These are phyloP conservation scores for Myxozyma geophila DNA, from an alignment of 805 yeast species.

Conservation along the genomic window DNA sequence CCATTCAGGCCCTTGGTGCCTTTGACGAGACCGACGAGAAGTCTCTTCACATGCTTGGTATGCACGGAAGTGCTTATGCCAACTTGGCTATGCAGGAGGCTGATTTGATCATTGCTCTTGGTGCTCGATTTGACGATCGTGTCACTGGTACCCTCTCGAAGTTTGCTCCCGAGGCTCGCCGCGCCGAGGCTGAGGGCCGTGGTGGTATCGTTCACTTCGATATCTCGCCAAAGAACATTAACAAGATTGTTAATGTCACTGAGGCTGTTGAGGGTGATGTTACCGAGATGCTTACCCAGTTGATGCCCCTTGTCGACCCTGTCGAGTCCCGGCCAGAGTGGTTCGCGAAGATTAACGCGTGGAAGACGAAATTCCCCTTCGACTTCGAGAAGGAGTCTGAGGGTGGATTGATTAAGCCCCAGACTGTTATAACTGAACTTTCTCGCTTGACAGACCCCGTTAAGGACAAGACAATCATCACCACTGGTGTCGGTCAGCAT, in stretches of 20 bases:
- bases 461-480: slow-evolving; percentile 76
- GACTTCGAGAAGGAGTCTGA: slow-evolving; percentile 71
- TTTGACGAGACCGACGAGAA: slow-evolving; percentile 90
- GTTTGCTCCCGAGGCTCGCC: slow-evolving; percentile 92
- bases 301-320: slow-evolving; percentile 70
- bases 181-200: slow-evolving; percentile 82
- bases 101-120: slow-evolving; percentile 89
- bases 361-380: slow-evolving; percentile 90
- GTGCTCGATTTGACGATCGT: slow-evolving; percentile 98
- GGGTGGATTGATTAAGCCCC: slow-evolving; percentile 75
- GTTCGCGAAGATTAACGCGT: slow-evolving; percentile 71
- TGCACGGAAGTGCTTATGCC: slow-evolving; percentile 97
- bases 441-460: slow-evolving; percentile 69
- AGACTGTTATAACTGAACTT: slow-evolving; percentile 81
- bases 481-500: slow-evolving; percentile 99
- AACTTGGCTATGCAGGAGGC: slow-evolving; percentile 93
- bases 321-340: slow-evolving; percentile 75
- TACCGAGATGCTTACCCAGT: slow-evolving; percentile 68
- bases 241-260: slow-evolving; percentile 91
- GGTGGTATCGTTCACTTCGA: slow-evolving; percentile 98
- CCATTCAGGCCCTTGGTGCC: slow-evolving; percentile 91
- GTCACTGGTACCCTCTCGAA: slow-evolving; percentile 84
- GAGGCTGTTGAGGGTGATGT: slow-evolving; percentile 98
- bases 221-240: slow-evolving; percentile 94
- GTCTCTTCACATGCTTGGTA: slow-evolving; percentile 94